These are phyloP conservation scores for Lactarius trivialis DNA, from an alignment of 768 basidiomycete species.

Conservation along the genomic window DNA sequence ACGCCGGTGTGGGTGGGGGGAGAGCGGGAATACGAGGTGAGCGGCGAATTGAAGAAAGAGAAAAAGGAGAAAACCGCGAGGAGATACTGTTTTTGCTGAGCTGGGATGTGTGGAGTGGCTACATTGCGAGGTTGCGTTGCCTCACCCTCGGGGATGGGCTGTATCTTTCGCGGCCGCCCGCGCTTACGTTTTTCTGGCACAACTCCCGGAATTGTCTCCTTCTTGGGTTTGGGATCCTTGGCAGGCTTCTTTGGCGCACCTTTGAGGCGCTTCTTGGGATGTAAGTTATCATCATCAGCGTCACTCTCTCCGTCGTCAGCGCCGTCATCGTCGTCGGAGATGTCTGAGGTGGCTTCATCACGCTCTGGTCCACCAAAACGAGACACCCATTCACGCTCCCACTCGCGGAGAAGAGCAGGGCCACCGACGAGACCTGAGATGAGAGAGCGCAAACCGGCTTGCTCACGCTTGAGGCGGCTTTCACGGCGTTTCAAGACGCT, in stretches of 20 bases:
- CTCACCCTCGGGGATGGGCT: conserved; percentile 35
- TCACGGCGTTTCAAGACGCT: conserved; percentile 81
- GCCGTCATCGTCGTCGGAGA: conserved; percentile 39
- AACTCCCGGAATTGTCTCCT: conserved; percentile 29
- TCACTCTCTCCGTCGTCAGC: conserved; percentile 46
- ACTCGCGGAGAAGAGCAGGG: conserved; percentile 59
- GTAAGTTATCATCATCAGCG: conserved; percentile 34
- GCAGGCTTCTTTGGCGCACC: conserved; percentile 31
- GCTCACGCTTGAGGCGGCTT: conserved; percentile 61
- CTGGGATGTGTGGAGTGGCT: conserved; percentile 18
- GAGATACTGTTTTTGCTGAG: conserved; percentile 50
- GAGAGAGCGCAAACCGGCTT: conserved; percentile 65
- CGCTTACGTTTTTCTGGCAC: conserved; percentile 77
- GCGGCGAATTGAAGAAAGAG: conserved; percentile 76
- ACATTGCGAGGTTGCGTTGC: conserved; percentile 20
- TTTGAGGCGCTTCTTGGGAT: conserved; percentile 61
- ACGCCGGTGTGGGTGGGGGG: conserved; percentile 52
- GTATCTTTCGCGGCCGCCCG: conserved; percentile 72
- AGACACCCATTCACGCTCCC: conserved; percentile 70
- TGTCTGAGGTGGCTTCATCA: conserved; percentile 46
- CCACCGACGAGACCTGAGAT: conserved; percentile 69
- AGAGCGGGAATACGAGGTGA: conserved; percentile 38
- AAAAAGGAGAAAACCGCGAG: conserved; percentile 80
- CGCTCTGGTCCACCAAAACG: conserved; percentile 71
- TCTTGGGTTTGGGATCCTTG: conserved; percentile 40